These are phyloP conservation scores for Mucor piriformis DNA, from an alignment of 371 early-diverging fungal genomes.

Conservation along the genomic window DNA sequence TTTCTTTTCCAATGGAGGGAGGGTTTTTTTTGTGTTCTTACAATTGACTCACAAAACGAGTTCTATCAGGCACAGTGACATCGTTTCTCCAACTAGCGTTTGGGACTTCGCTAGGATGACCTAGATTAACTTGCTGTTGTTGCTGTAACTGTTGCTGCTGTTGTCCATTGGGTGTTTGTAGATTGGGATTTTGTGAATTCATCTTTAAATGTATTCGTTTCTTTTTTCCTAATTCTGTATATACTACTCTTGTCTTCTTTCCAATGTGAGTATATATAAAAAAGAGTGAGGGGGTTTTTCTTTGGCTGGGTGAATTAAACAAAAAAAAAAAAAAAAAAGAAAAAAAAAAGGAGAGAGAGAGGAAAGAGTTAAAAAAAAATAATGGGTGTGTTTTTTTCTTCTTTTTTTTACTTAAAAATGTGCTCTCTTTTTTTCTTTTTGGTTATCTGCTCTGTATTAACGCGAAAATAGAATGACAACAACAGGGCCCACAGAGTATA, in stretches of 20 bases:
- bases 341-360: background rate
- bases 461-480: constrained; percentile 9
- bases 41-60: constrained; percentile 43
- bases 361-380: background rate
- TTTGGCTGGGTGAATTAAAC: background rate
- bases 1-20: background rate
- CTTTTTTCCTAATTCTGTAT: background rate
- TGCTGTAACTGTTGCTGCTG: background rate
- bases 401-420: background rate
- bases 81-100: constrained; percentile 50
- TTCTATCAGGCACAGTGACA: constrained; percentile 40
- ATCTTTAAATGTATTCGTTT: constrained; percentile 5
- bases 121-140: constrained; percentile 12
- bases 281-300: no score
- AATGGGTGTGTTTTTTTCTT: background rate
- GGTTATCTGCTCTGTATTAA: constrained; percentile 4
- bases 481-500: constrained; percentile 5
- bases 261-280: background rate
- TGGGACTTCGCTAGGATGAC: constrained; percentile 18
- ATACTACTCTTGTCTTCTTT: background rate
- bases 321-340: background rate
- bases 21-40: constrained; percentile 25
- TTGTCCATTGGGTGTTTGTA: constrained; percentile 13
- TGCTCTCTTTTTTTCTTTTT: constrained; percentile 7
- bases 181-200: constrained; percentile 17